A percentile compares a stretch with the other conserved stretches of the same genome.
Conservation (phyloP, 179 eudicot species). For the Sideroxylon spinosum region DNA sequence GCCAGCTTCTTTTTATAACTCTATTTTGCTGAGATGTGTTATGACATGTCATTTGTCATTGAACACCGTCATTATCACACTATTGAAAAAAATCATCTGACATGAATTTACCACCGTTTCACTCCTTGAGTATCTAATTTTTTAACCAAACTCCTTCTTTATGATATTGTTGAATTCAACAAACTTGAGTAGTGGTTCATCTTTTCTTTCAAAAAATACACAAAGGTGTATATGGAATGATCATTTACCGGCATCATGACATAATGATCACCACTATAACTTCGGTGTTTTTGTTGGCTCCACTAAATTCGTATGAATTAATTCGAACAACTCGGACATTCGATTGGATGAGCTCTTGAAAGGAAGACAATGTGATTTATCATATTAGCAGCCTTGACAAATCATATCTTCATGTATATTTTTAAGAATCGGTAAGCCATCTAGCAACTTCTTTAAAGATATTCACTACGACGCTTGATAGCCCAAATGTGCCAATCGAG, state of each 20-base stretch:
- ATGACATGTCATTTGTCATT: too few relatives aligned
- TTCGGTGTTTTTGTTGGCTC: constrained; percentile 29
- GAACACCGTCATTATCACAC: neutral
- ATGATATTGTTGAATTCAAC: constrained; percentile 12
- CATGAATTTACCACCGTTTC: constrained; percentile 26
- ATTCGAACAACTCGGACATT: neutral
- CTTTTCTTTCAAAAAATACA: constrained; percentile 23
- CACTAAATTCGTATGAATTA: constrained; percentile 25
- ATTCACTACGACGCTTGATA: constrained; percentile 20
- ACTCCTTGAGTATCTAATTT: constrained; percentile 20
- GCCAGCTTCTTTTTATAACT: too few relatives aligned
- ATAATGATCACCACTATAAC: constrained; percentile 20
- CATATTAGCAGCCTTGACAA: constrained; percentile 20
- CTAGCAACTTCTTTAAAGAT: constrained; percentile 13
- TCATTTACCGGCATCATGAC: constrained; percentile 31
- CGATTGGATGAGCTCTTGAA: neutral
- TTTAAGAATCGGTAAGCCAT: constrained; percentile 14
- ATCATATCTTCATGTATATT: constrained; percentile 13
- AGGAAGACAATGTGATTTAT: constrained; percentile 7
- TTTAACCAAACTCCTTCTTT: constrained; percentile 18
- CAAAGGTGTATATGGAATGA: constrained; percentile 21
- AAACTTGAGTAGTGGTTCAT: constrained; percentile 24
- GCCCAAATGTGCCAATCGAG: constrained; percentile 9
- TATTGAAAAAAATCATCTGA: neutral
- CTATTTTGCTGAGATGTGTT: too few relatives aligned